Percentiles rank a stretch among this genome's conserved stretches.
These are phyloP conservation scores for Pleurotus cornucopiae DNA, from an alignment of 768 basidiomycete genomes.

Conservation along the genomic window DNA sequence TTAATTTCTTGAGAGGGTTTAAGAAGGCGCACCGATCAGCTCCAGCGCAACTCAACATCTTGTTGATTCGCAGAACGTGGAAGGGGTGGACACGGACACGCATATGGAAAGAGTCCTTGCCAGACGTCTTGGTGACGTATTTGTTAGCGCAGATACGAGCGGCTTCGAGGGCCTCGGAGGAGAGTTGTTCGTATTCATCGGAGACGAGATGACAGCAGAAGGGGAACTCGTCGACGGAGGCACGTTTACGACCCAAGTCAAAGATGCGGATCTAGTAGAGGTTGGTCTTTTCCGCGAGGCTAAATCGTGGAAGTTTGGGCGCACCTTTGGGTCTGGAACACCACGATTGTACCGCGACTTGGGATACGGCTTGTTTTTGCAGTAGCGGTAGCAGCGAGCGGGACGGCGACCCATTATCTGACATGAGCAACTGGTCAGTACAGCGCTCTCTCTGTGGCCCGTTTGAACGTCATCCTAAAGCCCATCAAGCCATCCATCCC, in stretches of 20 bases:
- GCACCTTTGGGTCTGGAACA: conserved; percentile 92
- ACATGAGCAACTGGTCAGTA: conserved; percentile 5
- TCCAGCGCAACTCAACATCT: conserved; percentile 99
- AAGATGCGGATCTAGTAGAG: conserved; percentile 85
- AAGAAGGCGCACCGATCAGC: conserved; percentile 78
- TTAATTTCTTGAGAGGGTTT: not conserved
- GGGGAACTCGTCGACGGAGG: conserved; percentile 96
- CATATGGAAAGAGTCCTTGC: conserved; percentile 99
- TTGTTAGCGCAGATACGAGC: conserved; percentile 99
- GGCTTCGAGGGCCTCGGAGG: conserved; percentile 93
- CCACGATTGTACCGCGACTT: conserved; percentile 97
- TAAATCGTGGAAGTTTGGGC: conserved; percentile 10
- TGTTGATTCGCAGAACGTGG: conserved; percentile 99
- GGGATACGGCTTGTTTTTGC: conserved; percentile 99
- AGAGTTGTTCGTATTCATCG: conserved; percentile 97
- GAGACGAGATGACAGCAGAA: conserved; percentile 96
- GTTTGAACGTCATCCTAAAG: conserved; percentile 8
- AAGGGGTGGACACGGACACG: conserved; percentile 96
- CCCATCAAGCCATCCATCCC: conserved; percentile 7
- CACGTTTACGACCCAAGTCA: conserved; percentile 94
- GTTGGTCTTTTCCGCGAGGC: too few relatives aligned
- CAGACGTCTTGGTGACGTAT: conserved; percentile 95
- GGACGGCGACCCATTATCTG: conserved; percentile 90
- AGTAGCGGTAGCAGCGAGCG: conserved; percentile 97
- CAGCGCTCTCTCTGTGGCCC: too few relatives aligned